Evolutionary conservation across 768 basidiomycete species (phyloP).

Genomic region (Kwoniella dendrophila): DNA sequence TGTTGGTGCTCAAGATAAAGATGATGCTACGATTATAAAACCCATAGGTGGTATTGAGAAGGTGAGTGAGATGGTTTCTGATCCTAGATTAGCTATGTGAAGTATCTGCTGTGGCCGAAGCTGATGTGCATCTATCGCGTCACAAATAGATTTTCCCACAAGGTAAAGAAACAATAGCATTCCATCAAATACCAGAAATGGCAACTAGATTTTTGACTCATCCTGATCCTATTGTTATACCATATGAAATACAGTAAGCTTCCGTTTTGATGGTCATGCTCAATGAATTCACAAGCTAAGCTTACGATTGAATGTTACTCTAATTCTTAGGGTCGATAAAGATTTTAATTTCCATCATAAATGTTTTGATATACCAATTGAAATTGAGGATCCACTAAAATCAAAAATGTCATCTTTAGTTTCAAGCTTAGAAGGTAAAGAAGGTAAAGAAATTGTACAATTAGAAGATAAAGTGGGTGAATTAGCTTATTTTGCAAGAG

Average conservation of each 20-base stretch:
- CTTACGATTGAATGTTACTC: background rate
- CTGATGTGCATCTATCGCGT: too few relatives aligned
- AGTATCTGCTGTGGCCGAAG: too few relatives aligned
- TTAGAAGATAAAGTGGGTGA: conserved; percentile 91
- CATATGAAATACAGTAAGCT: conserved; percentile 61
- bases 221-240: conserved; percentile 77
- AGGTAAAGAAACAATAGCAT: conserved; percentile 59
- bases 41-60: conserved; percentile 52
- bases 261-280: background rate
- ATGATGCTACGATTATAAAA: conserved; percentile 49
- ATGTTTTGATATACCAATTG: conserved; percentile 86
- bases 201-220: conserved; percentile 76
- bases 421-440: conserved; percentile 70
- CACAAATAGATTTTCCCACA: conserved; percentile 47
- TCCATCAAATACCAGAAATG: conserved; percentile 80
- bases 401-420: conserved; percentile 71
- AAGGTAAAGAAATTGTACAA: conserved; percentile 66
- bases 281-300: background rate
- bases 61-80: too few relatives aligned
- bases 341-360: conserved; percentile 64
- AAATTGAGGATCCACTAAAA: conserved; percentile 79
- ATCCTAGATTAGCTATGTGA: too few relatives aligned
- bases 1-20: conserved; percentile 66
- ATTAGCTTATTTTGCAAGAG: conserved; percentile 79
- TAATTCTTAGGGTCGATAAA: conserved; percentile 57